These are phyloP conservation scores for Leptodermis oblonga DNA, from an alignment of 257 asterid genomes.

Conservation along the genomic window DNA sequence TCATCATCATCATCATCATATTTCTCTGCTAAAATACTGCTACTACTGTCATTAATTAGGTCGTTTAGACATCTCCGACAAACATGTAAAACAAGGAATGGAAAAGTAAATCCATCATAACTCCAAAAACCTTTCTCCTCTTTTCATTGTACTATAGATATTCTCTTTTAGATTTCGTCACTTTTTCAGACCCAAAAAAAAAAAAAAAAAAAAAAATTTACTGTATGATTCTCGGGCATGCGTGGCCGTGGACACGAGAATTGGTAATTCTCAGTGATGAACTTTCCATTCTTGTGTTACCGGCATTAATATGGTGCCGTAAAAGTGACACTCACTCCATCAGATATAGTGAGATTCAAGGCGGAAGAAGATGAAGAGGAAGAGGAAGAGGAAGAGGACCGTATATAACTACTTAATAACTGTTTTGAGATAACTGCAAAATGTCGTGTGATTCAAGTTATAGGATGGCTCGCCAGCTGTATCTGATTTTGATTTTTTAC, in stretches of 20 bases:
- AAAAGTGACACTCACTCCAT: background rate
- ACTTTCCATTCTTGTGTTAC: background rate
- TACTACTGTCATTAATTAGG: too few species aligned
- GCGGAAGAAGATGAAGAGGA: too few species aligned
- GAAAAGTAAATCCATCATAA: background rate
- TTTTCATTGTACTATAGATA: background rate
- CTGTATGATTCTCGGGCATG: constrained; percentile 10
- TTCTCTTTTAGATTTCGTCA: background rate
- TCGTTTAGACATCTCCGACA: too few species aligned
- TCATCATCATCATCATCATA: too few species aligned
- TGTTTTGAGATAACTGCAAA: too few species aligned
- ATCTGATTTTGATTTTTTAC: too few species aligned
- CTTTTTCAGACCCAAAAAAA: background rate
- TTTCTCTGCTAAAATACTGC: background rate
- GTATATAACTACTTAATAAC: too few species aligned
- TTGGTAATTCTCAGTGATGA: background rate
- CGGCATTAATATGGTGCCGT: background rate
- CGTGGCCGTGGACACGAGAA: background rate
- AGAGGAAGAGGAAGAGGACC: too few species aligned
- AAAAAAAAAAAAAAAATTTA: too few species aligned
- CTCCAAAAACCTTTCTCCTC: background rate
- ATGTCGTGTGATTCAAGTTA: background rate
- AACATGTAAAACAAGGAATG: background rate
- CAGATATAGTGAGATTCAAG: too few species aligned
- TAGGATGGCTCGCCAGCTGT: background rate